Percentiles rank a stretch among this genome's conserved stretches.
phyloP scores from a whole-genome alignment of 345 rosid genomes.

The Salix arbutifolia region DNA sequence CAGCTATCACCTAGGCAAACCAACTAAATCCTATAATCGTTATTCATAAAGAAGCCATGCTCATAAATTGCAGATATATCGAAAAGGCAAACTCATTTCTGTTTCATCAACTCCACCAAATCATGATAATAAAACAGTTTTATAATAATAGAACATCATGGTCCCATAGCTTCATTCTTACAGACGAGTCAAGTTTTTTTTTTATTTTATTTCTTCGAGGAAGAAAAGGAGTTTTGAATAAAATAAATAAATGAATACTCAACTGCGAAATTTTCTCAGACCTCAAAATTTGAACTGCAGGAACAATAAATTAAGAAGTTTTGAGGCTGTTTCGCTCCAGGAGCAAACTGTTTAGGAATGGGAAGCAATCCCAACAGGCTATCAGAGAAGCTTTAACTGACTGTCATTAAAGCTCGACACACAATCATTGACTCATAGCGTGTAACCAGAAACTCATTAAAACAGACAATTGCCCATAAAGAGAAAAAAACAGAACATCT shows the following conservation, averaged over 20 bases:
- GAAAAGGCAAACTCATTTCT: background rate
- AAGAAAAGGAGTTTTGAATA: background rate
- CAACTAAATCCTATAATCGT: background rate
- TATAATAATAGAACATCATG: background rate
- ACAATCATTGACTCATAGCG: background rate
- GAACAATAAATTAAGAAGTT: background rate
- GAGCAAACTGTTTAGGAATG: slow-evolving; percentile 13
- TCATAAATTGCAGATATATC: background rate
- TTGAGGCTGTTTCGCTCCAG: slow-evolving; percentile 7
- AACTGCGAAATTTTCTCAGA: background rate
- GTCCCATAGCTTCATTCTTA: background rate
- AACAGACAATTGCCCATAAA: background rate
- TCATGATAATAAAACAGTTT: background rate
- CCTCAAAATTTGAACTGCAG: background rate
- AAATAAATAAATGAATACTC: background rate
- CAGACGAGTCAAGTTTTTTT: background rate
- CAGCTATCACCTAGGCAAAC: background rate
- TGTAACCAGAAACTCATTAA: background rate
- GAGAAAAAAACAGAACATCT: no score
- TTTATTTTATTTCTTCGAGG: background rate
- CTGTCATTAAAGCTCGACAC: background rate
- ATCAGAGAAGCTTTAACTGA: slow-evolving; percentile 6
- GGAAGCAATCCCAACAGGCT: slow-evolving; percentile 3
- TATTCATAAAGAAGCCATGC: background rate
- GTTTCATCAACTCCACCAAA: background rate